phyloP scores from a whole-genome alignment of 257 asterid genomes.

The Fraxinus excelsior region DNA sequence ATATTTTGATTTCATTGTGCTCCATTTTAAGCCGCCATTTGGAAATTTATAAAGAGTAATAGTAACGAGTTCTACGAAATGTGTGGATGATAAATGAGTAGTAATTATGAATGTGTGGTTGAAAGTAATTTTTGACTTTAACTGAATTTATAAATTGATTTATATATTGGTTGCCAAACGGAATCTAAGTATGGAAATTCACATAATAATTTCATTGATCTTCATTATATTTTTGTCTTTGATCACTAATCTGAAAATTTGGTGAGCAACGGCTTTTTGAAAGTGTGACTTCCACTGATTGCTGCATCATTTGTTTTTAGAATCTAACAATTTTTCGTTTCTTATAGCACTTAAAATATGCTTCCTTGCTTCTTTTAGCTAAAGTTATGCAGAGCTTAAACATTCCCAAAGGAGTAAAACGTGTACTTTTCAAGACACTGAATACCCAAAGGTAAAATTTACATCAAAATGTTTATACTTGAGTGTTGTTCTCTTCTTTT shows the following conservation, averaged over 20 bases:
- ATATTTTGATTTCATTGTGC: neutral
- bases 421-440: conserved; percentile 27
- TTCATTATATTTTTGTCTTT: neutral
- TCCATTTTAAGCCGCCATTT: neutral
- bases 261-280: neutral
- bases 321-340: neutral
- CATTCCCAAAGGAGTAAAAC: conserved; percentile 27
- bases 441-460: conserved; percentile 27
- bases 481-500: neutral
- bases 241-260: neutral
- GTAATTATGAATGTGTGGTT: too few species aligned
- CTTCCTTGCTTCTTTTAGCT: conserved; percentile 15
- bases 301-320: neutral
- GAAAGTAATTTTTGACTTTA: too few species aligned
- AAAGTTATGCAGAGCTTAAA: conserved; percentile 27
- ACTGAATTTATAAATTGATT: too few species aligned
- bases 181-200: neutral
- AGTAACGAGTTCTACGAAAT: too few species aligned
- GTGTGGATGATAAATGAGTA: too few species aligned
- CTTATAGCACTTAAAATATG: neutral
- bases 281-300: neutral
- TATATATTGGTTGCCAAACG: too few species aligned
- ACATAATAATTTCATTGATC: neutral
- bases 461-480: neutral
- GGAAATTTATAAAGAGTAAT: too few species aligned